These are phyloP conservation scores for Aspergillus niger DNA, from an alignment of 2,329 filamentous ascomycete species.

Conservation along the genomic window DNA sequence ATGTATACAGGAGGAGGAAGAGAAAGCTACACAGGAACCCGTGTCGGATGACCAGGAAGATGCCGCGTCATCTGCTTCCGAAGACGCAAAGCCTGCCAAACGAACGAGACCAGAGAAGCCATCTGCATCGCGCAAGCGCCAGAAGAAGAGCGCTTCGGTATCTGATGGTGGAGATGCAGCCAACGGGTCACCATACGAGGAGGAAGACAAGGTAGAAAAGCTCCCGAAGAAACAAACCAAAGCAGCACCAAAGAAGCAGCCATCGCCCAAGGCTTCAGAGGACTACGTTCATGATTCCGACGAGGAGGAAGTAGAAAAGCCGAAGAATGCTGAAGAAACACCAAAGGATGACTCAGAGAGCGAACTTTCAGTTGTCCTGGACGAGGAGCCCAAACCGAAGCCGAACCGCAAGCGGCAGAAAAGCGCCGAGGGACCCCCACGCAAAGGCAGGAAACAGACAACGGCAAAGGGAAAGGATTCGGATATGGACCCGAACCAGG, in stretches of 20 bases:
- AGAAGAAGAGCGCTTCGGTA: slow-evolving; percentile 34
- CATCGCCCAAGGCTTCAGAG: slow-evolving; percentile 15
- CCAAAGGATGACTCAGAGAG: slow-evolving; percentile 58
- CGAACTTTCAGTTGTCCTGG: slow-evolving; percentile 74
- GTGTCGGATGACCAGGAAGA: slow-evolving; percentile 16
- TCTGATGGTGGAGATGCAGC: slow-evolving; percentile 26
- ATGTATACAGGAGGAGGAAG: slow-evolving; percentile 34
- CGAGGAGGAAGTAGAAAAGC: slow-evolving; percentile 17
- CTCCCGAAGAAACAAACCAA: slow-evolving; percentile 15
- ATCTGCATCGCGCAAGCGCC: slow-evolving; percentile 36
- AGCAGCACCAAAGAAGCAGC: slow-evolving; percentile 11
- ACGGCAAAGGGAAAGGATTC: slow-evolving; percentile 47
- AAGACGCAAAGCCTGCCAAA: slow-evolving; percentile 30
- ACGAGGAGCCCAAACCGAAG: slow-evolving; percentile 66
- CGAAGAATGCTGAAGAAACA: slow-evolving; percentile 29
- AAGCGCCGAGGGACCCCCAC: slow-evolving; percentile 26
- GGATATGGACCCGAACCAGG: slow-evolving; percentile 64
- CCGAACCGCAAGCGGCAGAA: slow-evolving; percentile 56
- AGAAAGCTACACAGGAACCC: slow-evolving; percentile 24
- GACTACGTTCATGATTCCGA: slow-evolving; percentile 16
- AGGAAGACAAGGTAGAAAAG: slow-evolving; percentile 24
- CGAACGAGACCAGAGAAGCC: slow-evolving; percentile 26
- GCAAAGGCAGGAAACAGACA: slow-evolving; percentile 37
- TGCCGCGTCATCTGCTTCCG: slow-evolving; percentile 18
- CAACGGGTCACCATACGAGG: slow-evolving; percentile 16